Evolutionary conservation across 2,329 filamentous ascomycete genomes (phyloP).

Genomic region (Trichoderma sp.): DNA sequence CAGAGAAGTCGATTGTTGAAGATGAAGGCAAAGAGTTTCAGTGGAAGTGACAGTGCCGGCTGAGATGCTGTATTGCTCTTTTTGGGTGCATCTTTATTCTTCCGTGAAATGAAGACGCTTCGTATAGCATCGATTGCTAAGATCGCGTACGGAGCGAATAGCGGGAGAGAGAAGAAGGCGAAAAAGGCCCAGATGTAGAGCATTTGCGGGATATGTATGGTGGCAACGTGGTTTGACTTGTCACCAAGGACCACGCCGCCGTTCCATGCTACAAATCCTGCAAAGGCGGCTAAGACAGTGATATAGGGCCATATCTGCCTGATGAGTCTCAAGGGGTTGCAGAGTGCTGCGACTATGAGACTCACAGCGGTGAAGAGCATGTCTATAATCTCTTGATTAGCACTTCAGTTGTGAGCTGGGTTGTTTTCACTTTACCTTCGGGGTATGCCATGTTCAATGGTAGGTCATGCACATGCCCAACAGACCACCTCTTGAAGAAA

Average conservation of each 20-base stretch:
- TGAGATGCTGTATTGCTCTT: not conserved
- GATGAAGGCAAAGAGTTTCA: slow-evolving; percentile 28
- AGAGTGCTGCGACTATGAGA: slow-evolving; percentile 60
- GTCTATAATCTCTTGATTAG: slow-evolving; percentile 46
- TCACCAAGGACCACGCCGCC: slow-evolving; percentile 93
- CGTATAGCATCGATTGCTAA: slow-evolving; percentile 36
- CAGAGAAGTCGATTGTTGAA: slow-evolving; percentile 45
- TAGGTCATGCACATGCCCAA: slow-evolving; percentile 61
- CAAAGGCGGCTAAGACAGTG: slow-evolving; percentile 68
- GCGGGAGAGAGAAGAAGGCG: slow-evolving; percentile 83
- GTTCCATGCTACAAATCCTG: slow-evolving; percentile 80
- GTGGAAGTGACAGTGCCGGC: slow-evolving; percentile 26
- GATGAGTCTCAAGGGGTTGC: slow-evolving; percentile 52
- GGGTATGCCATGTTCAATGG: slow-evolving; percentile 52
- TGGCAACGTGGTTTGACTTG: slow-evolving; percentile 91
- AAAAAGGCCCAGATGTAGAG: slow-evolving; percentile 94
- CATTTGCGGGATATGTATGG: slow-evolving; percentile 87
- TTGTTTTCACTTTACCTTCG: slow-evolving; percentile 47
- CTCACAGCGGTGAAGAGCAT: slow-evolving; percentile 64
- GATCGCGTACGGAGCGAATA: slow-evolving; percentile 62
- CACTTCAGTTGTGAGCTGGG: not conserved
- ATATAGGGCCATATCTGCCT: slow-evolving; percentile 62
- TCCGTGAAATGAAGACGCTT: not conserved
- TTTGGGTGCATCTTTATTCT: not conserved
- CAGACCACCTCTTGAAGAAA: slow-evolving; percentile 49